Evolutionary conservation across 2,329 filamentous ascomycete genomes (phyloP).

Genomic region (Exophiala lecanii-corni): DNA sequence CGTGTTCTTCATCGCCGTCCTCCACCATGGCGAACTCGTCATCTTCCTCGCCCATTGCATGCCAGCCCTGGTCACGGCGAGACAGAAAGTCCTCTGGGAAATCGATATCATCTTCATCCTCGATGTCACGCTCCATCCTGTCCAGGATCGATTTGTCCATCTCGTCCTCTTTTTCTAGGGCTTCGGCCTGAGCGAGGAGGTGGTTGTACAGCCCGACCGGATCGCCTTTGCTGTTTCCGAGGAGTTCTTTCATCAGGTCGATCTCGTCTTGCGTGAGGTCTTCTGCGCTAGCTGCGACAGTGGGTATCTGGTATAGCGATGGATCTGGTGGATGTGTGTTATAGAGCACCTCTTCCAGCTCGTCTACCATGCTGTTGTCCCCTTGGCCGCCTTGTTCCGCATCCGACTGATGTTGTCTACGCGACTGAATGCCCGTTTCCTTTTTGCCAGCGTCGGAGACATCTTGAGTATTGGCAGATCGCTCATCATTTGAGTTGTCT

Average conservation of each 20-base stretch:
- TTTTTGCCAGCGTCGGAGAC: too few species aligned
- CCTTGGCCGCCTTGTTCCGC: too few species aligned
- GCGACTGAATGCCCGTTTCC: too few species aligned
- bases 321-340: neutral
- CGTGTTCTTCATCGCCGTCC: slow-evolving; percentile 51
- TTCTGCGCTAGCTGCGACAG: neutral
- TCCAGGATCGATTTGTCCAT: neutral
- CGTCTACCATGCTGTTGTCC: slow-evolving; percentile 1
- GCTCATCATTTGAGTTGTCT: slow-evolving; percentile 1
- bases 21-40: slow-evolving; percentile 44
- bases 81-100: slow-evolving; percentile 13
- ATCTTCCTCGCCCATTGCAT: slow-evolving; percentile 39
- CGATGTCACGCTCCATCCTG: neutral
- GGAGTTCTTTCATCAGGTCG: slow-evolving; percentile 1
- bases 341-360: neutral
- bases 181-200: neutral
- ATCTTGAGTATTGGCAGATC: neutral
- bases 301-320: neutral
- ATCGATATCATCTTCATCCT: slow-evolving; percentile 7
- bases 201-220: slow-evolving; percentile 3
- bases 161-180: neutral
- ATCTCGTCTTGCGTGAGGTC: neutral
- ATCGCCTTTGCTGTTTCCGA: neutral
- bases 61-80: slow-evolving; percentile 34
- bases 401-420: too few species aligned